phyloP scores from a whole-genome alignment of 192 early-diverging fungal genomes.

The Hyaloraphidium curvatum region DNA sequence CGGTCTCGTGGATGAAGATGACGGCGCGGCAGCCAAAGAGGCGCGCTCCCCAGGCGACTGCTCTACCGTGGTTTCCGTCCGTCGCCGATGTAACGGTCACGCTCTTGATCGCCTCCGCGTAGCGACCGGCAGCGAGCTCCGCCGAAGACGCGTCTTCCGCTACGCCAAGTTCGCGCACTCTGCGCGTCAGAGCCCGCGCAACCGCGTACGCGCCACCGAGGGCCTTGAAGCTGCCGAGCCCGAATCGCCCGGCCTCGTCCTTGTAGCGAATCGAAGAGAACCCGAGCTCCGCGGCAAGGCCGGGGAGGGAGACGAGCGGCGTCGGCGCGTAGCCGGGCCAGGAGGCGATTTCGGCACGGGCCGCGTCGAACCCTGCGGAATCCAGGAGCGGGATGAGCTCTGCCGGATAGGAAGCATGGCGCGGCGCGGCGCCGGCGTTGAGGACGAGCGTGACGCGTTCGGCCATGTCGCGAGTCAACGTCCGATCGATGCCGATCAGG shows the following conservation, averaged over 20 bases:
- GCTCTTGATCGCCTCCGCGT: background rate
- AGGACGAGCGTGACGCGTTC: too few species aligned
- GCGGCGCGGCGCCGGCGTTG: too few species aligned
- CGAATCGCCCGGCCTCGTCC: background rate
- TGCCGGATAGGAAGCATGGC: too few species aligned
- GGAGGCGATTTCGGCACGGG: too few species aligned
- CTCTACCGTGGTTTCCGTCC: conserved; percentile 1
- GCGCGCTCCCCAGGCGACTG: background rate
- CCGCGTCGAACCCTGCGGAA: too few species aligned
- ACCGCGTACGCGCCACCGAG: background rate
- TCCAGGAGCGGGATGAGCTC: too few species aligned
- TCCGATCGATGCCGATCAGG: too few species aligned
- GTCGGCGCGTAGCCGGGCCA: conserved; percentile 1
- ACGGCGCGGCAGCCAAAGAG: background rate
- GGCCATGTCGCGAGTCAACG: too few species aligned
- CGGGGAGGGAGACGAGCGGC: background rate
- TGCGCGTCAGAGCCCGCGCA: background rate
- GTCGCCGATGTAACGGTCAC: background rate
- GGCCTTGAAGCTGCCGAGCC: background rate
- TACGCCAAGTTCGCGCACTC: too few species aligned
- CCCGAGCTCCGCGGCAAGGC: background rate
- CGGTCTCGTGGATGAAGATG: background rate
- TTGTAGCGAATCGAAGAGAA: background rate
- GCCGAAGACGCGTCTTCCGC: too few species aligned
- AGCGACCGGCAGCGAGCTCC: too few species aligned